phyloP scores from a whole-genome alignment of 371 early-diverging fungal genomes.

The Chytridium lagenaria region DNA sequence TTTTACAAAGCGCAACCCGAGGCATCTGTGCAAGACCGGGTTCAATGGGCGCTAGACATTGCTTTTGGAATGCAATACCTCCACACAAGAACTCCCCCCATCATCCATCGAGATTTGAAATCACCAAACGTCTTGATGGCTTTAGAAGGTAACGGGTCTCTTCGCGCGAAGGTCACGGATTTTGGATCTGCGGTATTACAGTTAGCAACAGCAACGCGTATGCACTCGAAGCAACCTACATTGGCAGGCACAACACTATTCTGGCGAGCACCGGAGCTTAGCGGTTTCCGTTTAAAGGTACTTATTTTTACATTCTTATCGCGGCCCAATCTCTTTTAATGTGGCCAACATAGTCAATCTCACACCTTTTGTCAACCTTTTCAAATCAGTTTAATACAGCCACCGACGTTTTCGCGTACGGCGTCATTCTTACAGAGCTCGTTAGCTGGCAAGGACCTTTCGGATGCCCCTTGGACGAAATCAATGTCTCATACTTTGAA shows the following conservation, averaged over 20 bases:
- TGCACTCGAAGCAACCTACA: not conserved
- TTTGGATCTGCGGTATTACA: constrained; percentile 31
- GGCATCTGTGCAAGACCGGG: not conserved
- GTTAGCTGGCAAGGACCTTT: constrained; percentile 33
- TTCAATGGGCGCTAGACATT: not conserved
- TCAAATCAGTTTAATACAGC: not conserved
- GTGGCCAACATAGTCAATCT: not conserved
- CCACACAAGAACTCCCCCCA: not conserved
- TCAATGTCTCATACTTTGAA: not conserved
- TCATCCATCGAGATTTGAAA: constrained; percentile 34
- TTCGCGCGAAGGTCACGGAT: constrained; percentile 31
- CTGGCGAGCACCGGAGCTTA: not conserved
- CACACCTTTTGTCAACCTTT: not conserved
- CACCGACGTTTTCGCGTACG: constrained; percentile 30
- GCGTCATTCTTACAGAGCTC: constrained; percentile 32
- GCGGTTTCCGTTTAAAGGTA: not conserved
- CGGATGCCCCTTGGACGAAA: constrained; percentile 13
- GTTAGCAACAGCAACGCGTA: not conserved
- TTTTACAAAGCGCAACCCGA: not conserved
- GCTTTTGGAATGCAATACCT: not conserved
- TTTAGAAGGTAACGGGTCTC: not conserved
- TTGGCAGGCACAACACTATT: not conserved
- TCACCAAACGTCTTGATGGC: constrained; percentile 23
- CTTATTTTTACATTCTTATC: not conserved
- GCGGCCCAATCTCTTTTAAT: no score